Percentiles rank a stretch among this genome's conserved stretches.
Conservation (phyloP, 495 filamentous ascomycete genomes). For the Emericellopsis terricola region DNA sequence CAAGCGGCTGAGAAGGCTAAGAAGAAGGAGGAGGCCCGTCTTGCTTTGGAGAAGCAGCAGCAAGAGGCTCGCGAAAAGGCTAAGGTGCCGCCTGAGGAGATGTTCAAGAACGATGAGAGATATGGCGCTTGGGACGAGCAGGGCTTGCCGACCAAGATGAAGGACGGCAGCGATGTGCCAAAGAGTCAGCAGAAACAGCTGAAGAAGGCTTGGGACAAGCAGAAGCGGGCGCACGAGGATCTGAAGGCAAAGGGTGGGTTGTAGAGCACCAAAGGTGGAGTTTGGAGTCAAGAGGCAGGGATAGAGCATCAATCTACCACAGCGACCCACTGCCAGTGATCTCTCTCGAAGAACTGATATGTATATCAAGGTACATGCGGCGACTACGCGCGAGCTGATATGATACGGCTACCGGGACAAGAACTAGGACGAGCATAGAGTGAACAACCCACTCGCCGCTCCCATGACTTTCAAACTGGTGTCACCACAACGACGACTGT, state of each 20-base stretch:
- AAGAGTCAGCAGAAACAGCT: constrained; percentile 74
- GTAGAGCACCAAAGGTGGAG: no score
- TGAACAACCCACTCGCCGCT: no score
- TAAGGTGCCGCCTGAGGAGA: constrained; percentile 44
- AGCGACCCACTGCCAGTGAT: no score
- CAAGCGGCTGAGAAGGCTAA: constrained; percentile 32
- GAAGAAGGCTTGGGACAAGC: constrained; percentile 79
- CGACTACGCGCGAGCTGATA: no score
- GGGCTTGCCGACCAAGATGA: constrained; percentile 62
- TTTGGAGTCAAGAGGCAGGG: background rate
- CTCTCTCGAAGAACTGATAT: background rate
- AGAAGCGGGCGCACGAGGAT: constrained; percentile 72
- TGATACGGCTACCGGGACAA: no score
- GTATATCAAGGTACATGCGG: no score
- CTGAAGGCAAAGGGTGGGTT: constrained; percentile 6
- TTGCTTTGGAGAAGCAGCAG: constrained; percentile 33
- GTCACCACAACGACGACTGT: no score
- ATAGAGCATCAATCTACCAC: no score
- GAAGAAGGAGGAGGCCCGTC: constrained; percentile 42
- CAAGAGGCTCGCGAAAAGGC: constrained; percentile 48
- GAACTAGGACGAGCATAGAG: no score
- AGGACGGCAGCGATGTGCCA: constrained; percentile 58
- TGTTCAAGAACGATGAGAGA: constrained; percentile 55
- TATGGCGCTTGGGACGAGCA: constrained; percentile 74
- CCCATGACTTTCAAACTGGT: no score